A percentile compares a stretch with the other conserved stretches of the same genome.
Evolutionary conservation across 306 rosid genomes (phyloP).

Genomic region (Citrullus colocynthis): DNA sequence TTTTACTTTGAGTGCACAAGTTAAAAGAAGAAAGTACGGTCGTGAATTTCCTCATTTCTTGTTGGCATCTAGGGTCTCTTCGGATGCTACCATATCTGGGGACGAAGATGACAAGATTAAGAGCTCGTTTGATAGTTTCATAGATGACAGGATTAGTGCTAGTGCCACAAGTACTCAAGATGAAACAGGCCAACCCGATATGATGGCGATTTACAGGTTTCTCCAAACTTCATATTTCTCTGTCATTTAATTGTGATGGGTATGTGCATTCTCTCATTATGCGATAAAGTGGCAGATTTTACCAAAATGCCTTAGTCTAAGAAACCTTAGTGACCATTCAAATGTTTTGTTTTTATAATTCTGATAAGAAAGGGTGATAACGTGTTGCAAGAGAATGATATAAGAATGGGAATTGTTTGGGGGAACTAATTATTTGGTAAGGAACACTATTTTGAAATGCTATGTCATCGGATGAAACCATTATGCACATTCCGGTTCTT

Average conservation of each 20-base stretch:
- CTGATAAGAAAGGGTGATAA: neutral
- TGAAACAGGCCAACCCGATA: constrained; percentile 47
- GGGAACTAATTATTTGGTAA: neutral
- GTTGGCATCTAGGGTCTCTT: constrained; percentile 40
- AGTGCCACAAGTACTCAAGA: constrained; percentile 42
- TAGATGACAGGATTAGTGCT: constrained; percentile 67
- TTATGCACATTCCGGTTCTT: too few relatives aligned
- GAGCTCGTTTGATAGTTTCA: constrained; percentile 64
- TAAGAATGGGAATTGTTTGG: neutral
- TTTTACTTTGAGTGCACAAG: neutral
- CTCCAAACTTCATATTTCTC: constrained; percentile 1
- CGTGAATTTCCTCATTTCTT: constrained; percentile 6
- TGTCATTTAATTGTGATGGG: neutral
- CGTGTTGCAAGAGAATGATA: neutral
- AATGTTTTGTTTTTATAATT: neutral
- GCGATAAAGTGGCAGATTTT: neutral
- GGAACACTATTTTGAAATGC: neutral
- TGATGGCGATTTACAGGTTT: constrained; percentile 91
- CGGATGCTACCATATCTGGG: constrained; percentile 45
- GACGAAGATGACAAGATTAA: constrained; percentile 49
- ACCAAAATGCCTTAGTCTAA: neutral
- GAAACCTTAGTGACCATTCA: neutral
- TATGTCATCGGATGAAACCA: too few relatives aligned
- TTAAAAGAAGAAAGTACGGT: neutral
- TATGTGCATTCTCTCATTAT: neutral